These are phyloP conservation scores for Paramecium pentaurelia DNA, from an alignment of 73 alveolate species.

Conservation along the genomic window DNA sequence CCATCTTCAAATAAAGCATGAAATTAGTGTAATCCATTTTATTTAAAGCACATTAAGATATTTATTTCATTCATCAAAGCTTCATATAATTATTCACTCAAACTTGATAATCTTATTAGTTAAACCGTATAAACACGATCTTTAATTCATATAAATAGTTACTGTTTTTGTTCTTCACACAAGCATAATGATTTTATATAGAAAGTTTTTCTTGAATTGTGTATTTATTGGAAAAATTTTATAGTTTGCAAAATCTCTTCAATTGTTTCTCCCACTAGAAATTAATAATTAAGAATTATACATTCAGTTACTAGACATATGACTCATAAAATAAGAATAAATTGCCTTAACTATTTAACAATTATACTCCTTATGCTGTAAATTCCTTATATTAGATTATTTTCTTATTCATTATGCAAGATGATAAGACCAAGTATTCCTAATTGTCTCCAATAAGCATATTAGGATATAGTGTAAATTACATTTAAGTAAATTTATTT, in stretches of 20 bases:
- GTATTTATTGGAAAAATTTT: conserved; percentile 8
- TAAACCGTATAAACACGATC: conserved; percentile 18
- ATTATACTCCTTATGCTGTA: conserved; percentile 1
- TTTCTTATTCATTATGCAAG: neutral
- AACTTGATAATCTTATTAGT: neutral
- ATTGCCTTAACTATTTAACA: neutral
- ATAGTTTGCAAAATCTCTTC: conserved; percentile 13
- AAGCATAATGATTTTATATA: neutral
- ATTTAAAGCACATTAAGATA: conserved; percentile 13
- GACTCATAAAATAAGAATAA: conserved; percentile 29
- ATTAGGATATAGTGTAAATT: conserved; percentile 11
- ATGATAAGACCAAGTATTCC: neutral
- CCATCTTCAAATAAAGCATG: conserved; percentile 18
- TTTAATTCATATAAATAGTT: too few species aligned
- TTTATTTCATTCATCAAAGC: conserved; percentile 46
- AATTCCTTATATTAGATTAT: conserved; percentile 17
- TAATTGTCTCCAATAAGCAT: neutral
- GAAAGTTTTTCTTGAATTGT: conserved; percentile 29
- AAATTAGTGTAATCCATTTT: neutral
- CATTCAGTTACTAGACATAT: conserved; percentile 15
- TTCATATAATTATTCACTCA: neutral
- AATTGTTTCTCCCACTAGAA: conserved; percentile 40
- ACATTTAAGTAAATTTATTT: neutral
- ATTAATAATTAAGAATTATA: neutral
- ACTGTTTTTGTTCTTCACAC: conserved; percentile 25